These are phyloP conservation scores for Acacia melanoxylon DNA, from an alignment of 306 rosid species.

Conservation along the genomic window DNA sequence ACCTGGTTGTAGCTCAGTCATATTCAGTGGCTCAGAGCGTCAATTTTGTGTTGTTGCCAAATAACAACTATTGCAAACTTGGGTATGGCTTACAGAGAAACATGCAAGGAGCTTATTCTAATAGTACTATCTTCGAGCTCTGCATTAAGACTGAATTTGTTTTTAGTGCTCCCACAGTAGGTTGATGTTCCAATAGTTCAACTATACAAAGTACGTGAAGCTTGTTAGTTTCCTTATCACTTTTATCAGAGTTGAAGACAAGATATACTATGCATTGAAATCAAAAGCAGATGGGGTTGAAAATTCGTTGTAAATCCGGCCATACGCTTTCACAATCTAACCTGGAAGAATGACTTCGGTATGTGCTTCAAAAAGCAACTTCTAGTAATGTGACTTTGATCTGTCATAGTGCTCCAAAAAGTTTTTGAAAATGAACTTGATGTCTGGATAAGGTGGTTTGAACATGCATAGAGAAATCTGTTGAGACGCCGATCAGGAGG, in stretches of 20 bases:
- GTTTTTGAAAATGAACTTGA: neutral
- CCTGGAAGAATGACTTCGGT: neutral
- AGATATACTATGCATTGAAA: neutral
- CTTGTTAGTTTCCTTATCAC: slow-evolving; percentile 14
- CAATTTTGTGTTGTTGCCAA: neutral
- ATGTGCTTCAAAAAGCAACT: neutral
- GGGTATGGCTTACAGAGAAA: neutral
- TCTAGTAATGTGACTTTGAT: neutral
- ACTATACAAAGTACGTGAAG: neutral
- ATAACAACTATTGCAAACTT: neutral
- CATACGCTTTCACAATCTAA: neutral
- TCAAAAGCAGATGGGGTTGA: neutral
- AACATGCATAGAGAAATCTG: neutral
- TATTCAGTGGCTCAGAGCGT: neutral
- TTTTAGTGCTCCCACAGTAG: slow-evolving; percentile 1
- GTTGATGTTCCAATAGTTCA: slow-evolving; percentile 1
- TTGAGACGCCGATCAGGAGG: too few species aligned
- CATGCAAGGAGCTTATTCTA: neutral
- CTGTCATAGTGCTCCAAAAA: neutral
- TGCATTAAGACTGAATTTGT: neutral
- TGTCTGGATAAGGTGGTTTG: neutral
- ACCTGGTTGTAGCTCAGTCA: slow-evolving; percentile 47
- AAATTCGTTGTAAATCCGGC: neutral
- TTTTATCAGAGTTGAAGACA: neutral
- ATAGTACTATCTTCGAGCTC: neutral